Base-by-base conservation (phyloP, 176 grass and related monocot species). In the Aegilops bicornis region DNA sequence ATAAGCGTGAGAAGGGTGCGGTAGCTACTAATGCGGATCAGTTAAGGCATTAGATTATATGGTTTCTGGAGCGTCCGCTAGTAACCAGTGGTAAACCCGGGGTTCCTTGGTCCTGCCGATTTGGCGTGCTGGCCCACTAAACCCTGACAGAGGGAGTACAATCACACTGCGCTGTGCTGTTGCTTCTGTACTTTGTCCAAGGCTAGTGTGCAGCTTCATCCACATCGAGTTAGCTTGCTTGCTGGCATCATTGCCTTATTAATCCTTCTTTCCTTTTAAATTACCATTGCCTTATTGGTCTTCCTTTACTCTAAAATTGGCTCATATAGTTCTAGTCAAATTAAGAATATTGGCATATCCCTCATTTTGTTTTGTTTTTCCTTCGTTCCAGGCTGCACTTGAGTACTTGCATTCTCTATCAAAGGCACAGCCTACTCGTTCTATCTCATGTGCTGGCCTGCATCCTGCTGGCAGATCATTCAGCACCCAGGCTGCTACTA, bases 401-500 rank as follows among this genome's bases (percentile, higher is more conserved):
- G 90, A 88, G 73, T 84, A 89, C 69, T 29, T 84, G 33, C 71
- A 82, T 78, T 87, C 76, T 70, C 43, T 91, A 83, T 87, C 79
- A 62, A 91, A 52, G 76, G 74, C 69, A 77, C 89, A 83, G 20
- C 61, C 83, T 80, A 48, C 85, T 90, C 70, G 52, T 89, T 77
- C 77, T 81, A 85, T 92, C 76, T 83, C 76, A 62, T 78, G 81
- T 72, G 66, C 70, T 6, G 65, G 50, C 65, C 45, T 79, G 32
- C 80, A 66, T 79, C 56, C 77, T 73, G 69, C 62, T 75, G 80
- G 64, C 62, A 93, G 79, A 86, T 80, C 79, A 83, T 91, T 97
- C 87, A 97, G 90, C 86, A 92, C 90, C 43, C 87, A 91, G 83
- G 87, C 90, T 88, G 82, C 85, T 76, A 87, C 82, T 68, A 87